Evolutionary conservation across 2,329 filamentous ascomycete species (phyloP).

Genomic region (Ophiostoma himal-ulmi): DNA sequence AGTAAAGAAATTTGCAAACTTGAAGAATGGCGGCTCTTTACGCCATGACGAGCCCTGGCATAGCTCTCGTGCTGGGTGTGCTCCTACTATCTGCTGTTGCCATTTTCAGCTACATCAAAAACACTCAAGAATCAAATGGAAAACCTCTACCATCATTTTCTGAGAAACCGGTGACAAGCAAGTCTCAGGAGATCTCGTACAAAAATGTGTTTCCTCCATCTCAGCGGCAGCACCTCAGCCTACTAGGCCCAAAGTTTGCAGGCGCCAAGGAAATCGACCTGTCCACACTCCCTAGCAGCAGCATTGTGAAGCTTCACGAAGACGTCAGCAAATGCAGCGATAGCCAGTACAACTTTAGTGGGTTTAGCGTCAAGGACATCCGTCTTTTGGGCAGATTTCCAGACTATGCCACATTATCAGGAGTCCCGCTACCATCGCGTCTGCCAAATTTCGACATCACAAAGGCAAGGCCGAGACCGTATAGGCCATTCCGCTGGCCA

Average conservation of each 20-base stretch:
- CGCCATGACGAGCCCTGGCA: background rate
- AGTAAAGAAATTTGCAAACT: background rate
- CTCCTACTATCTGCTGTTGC: background rate
- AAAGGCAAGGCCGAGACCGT: conserved; percentile 65
- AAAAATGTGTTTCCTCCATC: conserved; percentile 7
- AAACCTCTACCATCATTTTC: background rate
- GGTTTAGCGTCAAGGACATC: conserved; percentile 8
- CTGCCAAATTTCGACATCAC: conserved; percentile 57
- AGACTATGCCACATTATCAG: conserved; percentile 68
- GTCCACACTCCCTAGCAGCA: background rate
- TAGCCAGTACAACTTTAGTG: background rate
- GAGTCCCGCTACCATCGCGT: conserved; percentile 65
- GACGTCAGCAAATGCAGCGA: conserved; percentile 10
- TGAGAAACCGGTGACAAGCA: background rate
- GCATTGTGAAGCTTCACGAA: background rate
- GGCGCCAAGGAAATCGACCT: conserved; percentile 7
- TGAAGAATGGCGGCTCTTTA: conserved; percentile 1
- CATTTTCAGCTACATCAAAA: background rate
- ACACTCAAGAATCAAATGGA: background rate
- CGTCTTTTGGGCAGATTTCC: conserved; percentile 66
- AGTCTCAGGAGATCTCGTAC: background rate
- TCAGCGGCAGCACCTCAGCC: background rate
- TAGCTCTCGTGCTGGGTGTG: background rate
- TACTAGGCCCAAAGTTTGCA: background rate
- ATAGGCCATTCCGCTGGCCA: conserved; percentile 73